Conservation (phyloP, 2,329 filamentous ascomycete genomes). For the Elsinoe batatas region DNA sequence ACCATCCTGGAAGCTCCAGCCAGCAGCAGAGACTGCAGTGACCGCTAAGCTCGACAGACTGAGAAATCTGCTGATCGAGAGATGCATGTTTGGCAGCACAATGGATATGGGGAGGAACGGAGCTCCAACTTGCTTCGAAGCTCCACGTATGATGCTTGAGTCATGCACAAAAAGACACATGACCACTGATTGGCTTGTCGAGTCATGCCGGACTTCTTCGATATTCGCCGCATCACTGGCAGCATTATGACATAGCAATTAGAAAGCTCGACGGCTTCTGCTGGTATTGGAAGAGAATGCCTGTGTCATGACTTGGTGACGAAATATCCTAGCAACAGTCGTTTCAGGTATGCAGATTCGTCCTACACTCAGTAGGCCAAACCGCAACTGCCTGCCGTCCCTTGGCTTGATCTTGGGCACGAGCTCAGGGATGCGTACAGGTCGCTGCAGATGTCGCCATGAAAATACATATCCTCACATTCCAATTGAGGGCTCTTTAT, state of each 20-base stretch:
- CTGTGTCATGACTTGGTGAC: background rate
- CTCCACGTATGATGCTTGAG: conserved; percentile 10
- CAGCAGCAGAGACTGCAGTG: conserved; percentile 41
- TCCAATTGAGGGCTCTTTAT: too few species aligned
- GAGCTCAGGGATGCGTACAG: background rate
- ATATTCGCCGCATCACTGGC: background rate
- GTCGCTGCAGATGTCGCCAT: background rate
- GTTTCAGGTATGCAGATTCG: too few species aligned
- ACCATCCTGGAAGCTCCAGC: conserved; percentile 66
- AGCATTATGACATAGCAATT: too few species aligned
- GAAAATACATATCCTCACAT: too few species aligned
- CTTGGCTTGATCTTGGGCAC: conserved; percentile 3
- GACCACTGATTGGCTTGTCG: background rate
- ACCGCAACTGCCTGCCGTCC: background rate
- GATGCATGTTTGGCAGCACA: background rate
- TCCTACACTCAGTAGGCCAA: too few species aligned
- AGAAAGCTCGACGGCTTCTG: too few species aligned
- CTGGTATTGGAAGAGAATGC: too few species aligned
- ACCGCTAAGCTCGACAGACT: conserved; percentile 20
- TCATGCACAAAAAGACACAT: background rate
- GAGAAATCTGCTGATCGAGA: background rate
- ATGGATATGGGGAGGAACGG: background rate
- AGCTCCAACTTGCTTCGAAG: background rate
- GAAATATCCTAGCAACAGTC: too few species aligned
- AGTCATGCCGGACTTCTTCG: background rate